These are phyloP conservation scores for Phytophthora pseudosyringae DNA, from an alignment of 352 stramenopile species.

Conservation along the genomic window DNA sequence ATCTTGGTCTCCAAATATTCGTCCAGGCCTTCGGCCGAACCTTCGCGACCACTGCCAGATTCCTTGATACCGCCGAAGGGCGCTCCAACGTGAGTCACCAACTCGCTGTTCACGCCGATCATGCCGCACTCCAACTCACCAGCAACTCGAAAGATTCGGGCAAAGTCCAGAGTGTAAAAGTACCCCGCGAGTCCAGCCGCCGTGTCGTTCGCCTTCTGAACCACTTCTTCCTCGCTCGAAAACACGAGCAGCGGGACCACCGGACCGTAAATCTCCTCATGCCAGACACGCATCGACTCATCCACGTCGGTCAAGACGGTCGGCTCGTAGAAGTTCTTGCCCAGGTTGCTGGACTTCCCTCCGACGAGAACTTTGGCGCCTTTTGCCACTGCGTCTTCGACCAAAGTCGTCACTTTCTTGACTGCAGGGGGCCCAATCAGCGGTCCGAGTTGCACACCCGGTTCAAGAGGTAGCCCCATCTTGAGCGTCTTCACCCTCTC, in stretches of 20 bases:
- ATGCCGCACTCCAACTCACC: constrained; percentile 91
- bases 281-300: constrained; percentile 84
- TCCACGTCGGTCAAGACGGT: constrained; percentile 91
- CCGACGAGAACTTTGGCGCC: constrained; percentile 88
- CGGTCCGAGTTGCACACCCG: constrained; percentile 86
- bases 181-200: constrained; percentile 92
- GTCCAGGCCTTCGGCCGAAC: constrained; percentile 84
- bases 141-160: constrained; percentile 85
- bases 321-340: constrained; percentile 93
- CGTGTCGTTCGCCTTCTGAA: constrained; percentile 94
- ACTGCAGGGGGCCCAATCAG: constrained; percentile 92
- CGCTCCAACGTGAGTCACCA: constrained; percentile 83
- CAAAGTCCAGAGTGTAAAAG: constrained; percentile 92
- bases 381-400: constrained; percentile 87
- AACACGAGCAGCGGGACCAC: constrained; percentile 94
- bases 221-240: constrained; percentile 92
- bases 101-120: constrained; percentile 92
- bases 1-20: constrained; percentile 98
- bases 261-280: constrained; percentile 96
- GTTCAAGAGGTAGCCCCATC: constrained; percentile 84
- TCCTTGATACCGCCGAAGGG: constrained; percentile 90
- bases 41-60: constrained; percentile 90
- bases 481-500: constrained; percentile 75
- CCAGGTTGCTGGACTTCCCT: constrained; percentile 65
- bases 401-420: constrained; percentile 79